Conservation (phyloP, 805 yeast genomes). For the Candida argentea region DNA sequence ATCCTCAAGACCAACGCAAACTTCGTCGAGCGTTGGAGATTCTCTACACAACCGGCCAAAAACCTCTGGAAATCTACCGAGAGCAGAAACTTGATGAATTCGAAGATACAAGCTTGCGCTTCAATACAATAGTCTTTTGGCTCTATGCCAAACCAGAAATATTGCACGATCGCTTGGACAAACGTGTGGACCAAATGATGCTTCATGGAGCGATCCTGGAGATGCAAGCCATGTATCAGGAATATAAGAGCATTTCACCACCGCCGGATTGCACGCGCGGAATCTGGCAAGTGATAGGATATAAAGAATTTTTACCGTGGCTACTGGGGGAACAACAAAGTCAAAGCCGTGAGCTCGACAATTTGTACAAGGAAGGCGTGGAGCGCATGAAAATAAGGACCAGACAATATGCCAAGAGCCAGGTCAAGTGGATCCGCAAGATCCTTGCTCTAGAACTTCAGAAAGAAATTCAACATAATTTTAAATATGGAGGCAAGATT, state of each 20-base stretch:
- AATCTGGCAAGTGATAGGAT: slow-evolving; percentile 92
- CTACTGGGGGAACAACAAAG: slow-evolving; percentile 16
- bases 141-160: slow-evolving; percentile 54
- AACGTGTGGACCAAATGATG: slow-evolving; percentile 80
- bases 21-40: slow-evolving; percentile 76
- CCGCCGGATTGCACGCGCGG: slow-evolving; percentile 58
- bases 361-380: slow-evolving; percentile 36
- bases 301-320: slow-evolving; percentile 81
- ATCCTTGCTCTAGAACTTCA: slow-evolving; percentile 51
- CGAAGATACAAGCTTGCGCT: slow-evolving; percentile 41
- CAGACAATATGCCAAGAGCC: slow-evolving; percentile 76
- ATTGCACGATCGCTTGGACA: slow-evolving; percentile 57
- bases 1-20: slow-evolving; percentile 81
- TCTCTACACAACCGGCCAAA: slow-evolving; percentile 51
- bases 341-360: neutral
- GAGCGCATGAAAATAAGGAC: slow-evolving; percentile 78
- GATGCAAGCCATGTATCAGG: slow-evolving; percentile 45
- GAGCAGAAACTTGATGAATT: slow-evolving; percentile 40
- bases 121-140: slow-evolving; percentile 70
- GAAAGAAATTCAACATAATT: slow-evolving; percentile 35
- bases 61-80: slow-evolving; percentile 61
- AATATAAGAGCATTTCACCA: slow-evolving; percentile 22
- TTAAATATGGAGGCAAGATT: slow-evolving; percentile 51
- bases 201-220: slow-evolving; percentile 59
- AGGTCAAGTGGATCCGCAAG: slow-evolving; percentile 84